Evolutionary conservation across 225 moss, liverwort and hornwort species (phyloP), one percentile per base, ranked within the genome.

Genomic region (Thuidium tamariscinum): DNA sequence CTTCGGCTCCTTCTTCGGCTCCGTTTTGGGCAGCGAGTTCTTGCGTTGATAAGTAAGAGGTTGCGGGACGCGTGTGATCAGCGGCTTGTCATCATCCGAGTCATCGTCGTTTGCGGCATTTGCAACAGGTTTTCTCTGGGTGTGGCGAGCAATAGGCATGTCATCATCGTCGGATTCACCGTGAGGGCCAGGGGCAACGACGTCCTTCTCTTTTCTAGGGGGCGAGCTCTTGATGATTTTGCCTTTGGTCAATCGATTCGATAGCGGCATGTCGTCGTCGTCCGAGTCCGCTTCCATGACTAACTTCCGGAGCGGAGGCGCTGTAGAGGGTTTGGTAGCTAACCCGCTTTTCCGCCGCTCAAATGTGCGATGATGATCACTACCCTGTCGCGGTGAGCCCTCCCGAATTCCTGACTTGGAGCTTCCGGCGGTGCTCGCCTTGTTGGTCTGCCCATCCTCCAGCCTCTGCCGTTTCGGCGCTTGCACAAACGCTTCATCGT

Each of bases 21-120:
- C 93, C 82, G 83, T 83, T 91, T 91, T 94, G 62, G 85, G 83
- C 87, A 94, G 76, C 65, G 91, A 89, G 63, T 91, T 93, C 87
- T 93, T 93, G 75, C 93, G 89, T 55, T 90, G 91, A 57, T 90
- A 93, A 17, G 91, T 94, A 83, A 85, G 48, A 75, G 63, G 84
- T 36, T 19, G 74, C 34, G 90, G 91, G 18, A 85, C 52, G 61
- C 94, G 90, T 34, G 82, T 42, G 80, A 82, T 90, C 77, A 92
- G 84, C 44, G 92, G 94, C 89, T 94, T 94, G 72, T 94, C 94
- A 37, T 94, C 94, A 36, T 92, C 94, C 16, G 92, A 92, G 79
- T 92, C 92, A 74, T 92, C 92, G 39, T 92, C 92, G 66, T 90
- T 89, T 39, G 70, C 74, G 17, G 83, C 79, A 73, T 46, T 85